Evolutionary conservation across 768 basidiomycete species (phyloP).

Genomic region (Lactarius pseudohatsudake): DNA sequence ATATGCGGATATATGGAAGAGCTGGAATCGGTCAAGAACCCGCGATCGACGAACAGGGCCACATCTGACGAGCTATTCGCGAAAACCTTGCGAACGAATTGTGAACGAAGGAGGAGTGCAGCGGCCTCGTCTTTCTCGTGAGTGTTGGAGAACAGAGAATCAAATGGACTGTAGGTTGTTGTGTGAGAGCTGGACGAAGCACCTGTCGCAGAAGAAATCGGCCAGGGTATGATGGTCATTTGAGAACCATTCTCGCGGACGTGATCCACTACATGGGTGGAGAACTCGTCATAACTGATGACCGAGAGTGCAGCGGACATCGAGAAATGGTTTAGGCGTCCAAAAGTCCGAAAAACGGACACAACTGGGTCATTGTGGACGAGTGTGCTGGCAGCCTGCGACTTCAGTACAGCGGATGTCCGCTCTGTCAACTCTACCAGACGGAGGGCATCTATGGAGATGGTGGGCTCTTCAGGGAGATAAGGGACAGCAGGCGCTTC

Average conservation of each 20-base stretch:
- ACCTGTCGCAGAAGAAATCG: slow-evolving; percentile 38
- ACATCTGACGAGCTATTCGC: slow-evolving; percentile 70
- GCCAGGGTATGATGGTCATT: slow-evolving; percentile 86
- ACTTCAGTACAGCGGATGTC: slow-evolving; percentile 83
- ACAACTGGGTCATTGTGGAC: slow-evolving; percentile 70
- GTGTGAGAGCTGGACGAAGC: slow-evolving; percentile 30
- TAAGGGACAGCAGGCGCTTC: neutral
- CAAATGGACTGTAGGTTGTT: slow-evolving; percentile 60
- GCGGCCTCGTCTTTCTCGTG: slow-evolving; percentile 49
- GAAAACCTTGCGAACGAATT: slow-evolving; percentile 85
- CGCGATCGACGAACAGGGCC: slow-evolving; percentile 82
- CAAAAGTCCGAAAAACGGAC: slow-evolving; percentile 76
- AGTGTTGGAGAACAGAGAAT: slow-evolving; percentile 66
- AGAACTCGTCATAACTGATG: slow-evolving; percentile 72
- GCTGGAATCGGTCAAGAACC: slow-evolving; percentile 39
- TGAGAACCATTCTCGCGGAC: slow-evolving; percentile 58
- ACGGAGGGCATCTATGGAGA: slow-evolving; percentile 74
- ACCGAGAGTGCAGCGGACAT: slow-evolving; percentile 73
- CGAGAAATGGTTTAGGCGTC: slow-evolving; percentile 61
- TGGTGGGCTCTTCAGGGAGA: slow-evolving; percentile 32
- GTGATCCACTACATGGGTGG: slow-evolving; percentile 61
- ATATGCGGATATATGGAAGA: slow-evolving; percentile 52
- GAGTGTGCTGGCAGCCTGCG: slow-evolving; percentile 69
- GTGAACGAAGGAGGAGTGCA: slow-evolving; percentile 64
- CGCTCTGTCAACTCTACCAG: slow-evolving; percentile 88